These are phyloP conservation scores for Moricandia arvensis DNA, from an alignment of 345 rosid species.

Conservation along the genomic window DNA sequence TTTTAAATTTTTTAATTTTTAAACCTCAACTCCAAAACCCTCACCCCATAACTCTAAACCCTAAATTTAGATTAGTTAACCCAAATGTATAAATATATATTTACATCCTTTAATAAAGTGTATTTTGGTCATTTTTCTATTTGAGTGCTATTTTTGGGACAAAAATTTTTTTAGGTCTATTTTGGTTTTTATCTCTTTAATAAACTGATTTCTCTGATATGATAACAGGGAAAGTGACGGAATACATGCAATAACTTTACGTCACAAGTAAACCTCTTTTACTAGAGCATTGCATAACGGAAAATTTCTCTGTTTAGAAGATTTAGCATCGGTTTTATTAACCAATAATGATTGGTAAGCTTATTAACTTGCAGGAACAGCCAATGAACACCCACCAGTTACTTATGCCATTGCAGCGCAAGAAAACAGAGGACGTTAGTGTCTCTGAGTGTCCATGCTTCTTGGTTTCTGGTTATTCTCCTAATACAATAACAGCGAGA, in stretches of 20 bases:
- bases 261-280: conserved; percentile 55
- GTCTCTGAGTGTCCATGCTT: conserved; percentile 78
- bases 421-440: conserved; percentile 57
- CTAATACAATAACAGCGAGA: conserved; percentile 54
- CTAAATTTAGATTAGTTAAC: no score
- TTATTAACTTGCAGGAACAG: conserved; percentile 67
- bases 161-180: no score
- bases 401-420: conserved; percentile 67
- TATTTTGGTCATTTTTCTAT: no score
- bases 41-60: no score
- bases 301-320: not conserved
- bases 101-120: no score
- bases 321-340: no score
- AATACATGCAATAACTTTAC: conserved; percentile 70
- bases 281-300: not conserved
- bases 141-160: no score
- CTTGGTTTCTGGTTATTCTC: conserved; percentile 52
- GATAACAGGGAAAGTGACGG: conserved; percentile 61
- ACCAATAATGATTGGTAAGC: not conserved
- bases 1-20: no score
- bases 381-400: conserved; percentile 56
- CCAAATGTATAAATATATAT: no score
- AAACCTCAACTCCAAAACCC: no score
- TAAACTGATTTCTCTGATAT: not conserved
- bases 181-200: no score